A percentile compares a stretch with the other conserved stretches of the same genome.
Evolutionary conservation across 345 rosid species (phyloP).

Genomic region (Cardamine chenopodiifolia): DNA sequence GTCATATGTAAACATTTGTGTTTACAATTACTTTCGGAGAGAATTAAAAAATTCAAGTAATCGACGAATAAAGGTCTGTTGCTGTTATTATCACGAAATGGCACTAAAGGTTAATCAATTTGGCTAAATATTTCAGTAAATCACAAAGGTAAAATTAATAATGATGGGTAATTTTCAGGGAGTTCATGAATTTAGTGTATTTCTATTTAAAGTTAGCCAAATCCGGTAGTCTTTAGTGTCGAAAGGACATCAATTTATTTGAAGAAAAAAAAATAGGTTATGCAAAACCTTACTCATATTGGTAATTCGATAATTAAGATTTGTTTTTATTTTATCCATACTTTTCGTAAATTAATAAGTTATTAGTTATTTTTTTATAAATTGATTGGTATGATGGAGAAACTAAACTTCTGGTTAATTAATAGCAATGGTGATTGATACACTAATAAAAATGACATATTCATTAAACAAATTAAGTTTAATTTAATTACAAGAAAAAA

Average conservation of each 20-base stretch:
- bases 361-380: neutral
- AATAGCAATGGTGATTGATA: neutral
- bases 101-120: neutral
- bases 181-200: neutral
- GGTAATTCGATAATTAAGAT: neutral
- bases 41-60: neutral
- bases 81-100: neutral
- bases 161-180: conserved; percentile 30
- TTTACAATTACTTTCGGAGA: neutral
- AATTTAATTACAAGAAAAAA: neutral
- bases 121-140: neutral
- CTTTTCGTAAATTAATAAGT: neutral
- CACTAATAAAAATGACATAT: neutral
- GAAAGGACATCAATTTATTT: neutral
- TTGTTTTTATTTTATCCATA: neutral
- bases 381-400: neutral
- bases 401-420: neutral
- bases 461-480: neutral
- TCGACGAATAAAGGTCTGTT: neutral
- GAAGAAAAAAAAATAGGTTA: neutral
- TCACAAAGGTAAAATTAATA: conserved; percentile 12
- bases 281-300: neutral
- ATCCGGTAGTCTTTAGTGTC: neutral
- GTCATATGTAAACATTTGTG: neutral
- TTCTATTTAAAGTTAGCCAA: neutral